These are phyloP conservation scores for Aureobasidium mangrovei DNA, from an alignment of 2,329 filamentous ascomycete genomes.

Conservation along the genomic window DNA sequence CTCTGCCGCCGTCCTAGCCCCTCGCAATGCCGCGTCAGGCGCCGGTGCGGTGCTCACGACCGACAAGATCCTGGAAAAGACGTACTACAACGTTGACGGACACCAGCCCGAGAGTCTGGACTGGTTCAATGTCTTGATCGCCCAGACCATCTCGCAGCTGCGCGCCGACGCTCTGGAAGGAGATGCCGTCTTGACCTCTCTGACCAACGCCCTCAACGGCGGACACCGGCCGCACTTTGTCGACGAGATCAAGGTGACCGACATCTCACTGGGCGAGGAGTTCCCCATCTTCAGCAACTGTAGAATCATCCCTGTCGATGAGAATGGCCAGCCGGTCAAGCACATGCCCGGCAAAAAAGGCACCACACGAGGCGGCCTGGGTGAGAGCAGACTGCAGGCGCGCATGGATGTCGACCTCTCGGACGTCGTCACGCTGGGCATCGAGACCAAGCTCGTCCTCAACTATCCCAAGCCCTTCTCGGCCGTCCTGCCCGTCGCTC, in stretches of 20 bases:
- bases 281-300: conserved; percentile 99
- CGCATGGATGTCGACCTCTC: conserved; percentile 95
- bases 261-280: conserved; percentile 89
- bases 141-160: conserved; percentile 93
- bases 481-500: conserved; percentile 81
- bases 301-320: conserved; percentile 82
- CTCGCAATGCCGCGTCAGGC: conserved; percentile 26
- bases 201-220: conserved; percentile 84
- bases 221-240: conserved; percentile 76
- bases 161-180: conserved; percentile 86
- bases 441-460: conserved; percentile 87
- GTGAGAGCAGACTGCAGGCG: conserved; percentile 75
- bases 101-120: conserved; percentile 95
- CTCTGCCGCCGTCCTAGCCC: conserved; percentile 51
- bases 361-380: conserved; percentile 43
- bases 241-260: conserved; percentile 86
- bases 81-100: conserved; percentile 91
- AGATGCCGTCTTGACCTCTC: conserved; percentile 75
- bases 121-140: conserved; percentile 97
- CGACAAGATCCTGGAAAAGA: conserved; percentile 89
- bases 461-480: conserved; percentile 90
- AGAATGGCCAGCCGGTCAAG: conserved; percentile 55
- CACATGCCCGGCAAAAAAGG: conserved; percentile 19
- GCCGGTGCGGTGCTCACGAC: conserved; percentile 58
- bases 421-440: conserved; percentile 87